These are phyloP conservation scores for Endotrypanum monterogeii DNA, from an alignment of 208 protist species.

Conservation along the genomic window DNA sequence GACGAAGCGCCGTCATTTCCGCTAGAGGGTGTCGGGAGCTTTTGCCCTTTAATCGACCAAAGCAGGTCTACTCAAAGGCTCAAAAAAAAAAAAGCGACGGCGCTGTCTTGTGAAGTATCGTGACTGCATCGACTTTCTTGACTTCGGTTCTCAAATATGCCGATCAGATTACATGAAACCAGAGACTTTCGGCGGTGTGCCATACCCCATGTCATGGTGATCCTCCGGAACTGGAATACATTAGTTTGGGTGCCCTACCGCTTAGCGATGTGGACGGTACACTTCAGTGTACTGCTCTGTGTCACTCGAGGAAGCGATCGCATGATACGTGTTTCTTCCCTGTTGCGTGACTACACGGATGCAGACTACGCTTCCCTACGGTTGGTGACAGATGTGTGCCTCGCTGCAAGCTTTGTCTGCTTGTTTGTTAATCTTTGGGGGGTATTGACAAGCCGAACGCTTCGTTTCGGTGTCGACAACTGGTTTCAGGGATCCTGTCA, in stretches of 20 bases:
- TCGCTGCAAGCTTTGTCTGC: conserved; percentile 55
- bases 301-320: conserved; percentile 43
- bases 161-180: conserved; percentile 18
- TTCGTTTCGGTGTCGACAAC: conserved; percentile 61
- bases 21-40: too few species aligned
- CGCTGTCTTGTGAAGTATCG: too few species aligned
- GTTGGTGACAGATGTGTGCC: conserved; percentile 38
- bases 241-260: conserved; percentile 60
- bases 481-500: conserved; percentile 60
- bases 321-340: conserved; percentile 53
- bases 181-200: conserved; percentile 18
- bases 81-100: background rate
- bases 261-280: conserved; percentile 43
- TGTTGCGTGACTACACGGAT: conserved; percentile 29
- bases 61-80: background rate
- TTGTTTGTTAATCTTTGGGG: conserved; percentile 56
- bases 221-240: conserved; percentile 48
- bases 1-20: too few species aligned
- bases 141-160: conserved; percentile 11
- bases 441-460: conserved; percentile 60
- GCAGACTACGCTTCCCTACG: conserved; percentile 50
- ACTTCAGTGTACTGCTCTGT: conserved; percentile 67
- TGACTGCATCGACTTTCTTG: background rate
- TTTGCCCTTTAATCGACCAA: background rate
- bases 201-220: conserved; percentile 7